A percentile compares a stretch with the other conserved stretches of the same genome.
phyloP scores from a whole-genome alignment of 768 basidiomycete species.

The Tulasnella sp. region DNA sequence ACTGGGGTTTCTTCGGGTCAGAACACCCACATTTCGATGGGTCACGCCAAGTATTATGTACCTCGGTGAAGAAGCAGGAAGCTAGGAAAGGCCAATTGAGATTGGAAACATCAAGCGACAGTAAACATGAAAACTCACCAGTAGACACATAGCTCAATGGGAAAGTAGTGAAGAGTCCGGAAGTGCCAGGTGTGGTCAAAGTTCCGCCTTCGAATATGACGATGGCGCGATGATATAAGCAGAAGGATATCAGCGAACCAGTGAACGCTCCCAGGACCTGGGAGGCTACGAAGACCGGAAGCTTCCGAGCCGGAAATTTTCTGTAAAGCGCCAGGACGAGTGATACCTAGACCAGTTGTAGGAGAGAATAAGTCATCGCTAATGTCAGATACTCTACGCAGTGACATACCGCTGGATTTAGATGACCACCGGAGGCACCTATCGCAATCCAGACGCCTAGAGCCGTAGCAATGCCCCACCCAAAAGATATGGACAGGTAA shows the following conservation, averaged over 20 bases:
- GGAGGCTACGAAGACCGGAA: slow-evolving; percentile 47
- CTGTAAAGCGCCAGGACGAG: slow-evolving; percentile 6
- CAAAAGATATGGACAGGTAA: slow-evolving; percentile 6
- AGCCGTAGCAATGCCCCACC: slow-evolving; percentile 14
- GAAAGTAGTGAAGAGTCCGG: slow-evolving; percentile 48
- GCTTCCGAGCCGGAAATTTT: slow-evolving; percentile 11
- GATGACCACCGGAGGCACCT: slow-evolving; percentile 13
- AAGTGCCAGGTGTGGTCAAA: slow-evolving; percentile 32
- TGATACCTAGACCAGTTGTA: not conserved
- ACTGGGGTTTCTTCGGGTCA: slow-evolving; percentile 26
- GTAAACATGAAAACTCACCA: slow-evolving; percentile 23
- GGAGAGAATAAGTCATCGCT: not conserved
- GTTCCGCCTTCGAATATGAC: slow-evolving; percentile 38
- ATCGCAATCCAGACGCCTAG: slow-evolving; percentile 15
- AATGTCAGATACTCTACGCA: not conserved
- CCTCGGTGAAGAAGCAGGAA: slow-evolving; percentile 32
- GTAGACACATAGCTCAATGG: slow-evolving; percentile 21
- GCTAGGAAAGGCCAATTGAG: slow-evolving; percentile 18
- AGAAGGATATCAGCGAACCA: slow-evolving; percentile 48
- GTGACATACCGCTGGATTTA: slow-evolving; percentile 14
- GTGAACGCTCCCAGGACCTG: slow-evolving; percentile 57
- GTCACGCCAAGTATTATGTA: not conserved
- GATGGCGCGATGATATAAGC: slow-evolving; percentile 53
- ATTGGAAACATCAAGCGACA: not conserved
- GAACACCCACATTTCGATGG: not conserved